Evolutionary conservation across 495 filamentous ascomycete species (phyloP), one percentile per base, ranked within the genome.

Genomic region (Bombardia bombarda): DNA sequence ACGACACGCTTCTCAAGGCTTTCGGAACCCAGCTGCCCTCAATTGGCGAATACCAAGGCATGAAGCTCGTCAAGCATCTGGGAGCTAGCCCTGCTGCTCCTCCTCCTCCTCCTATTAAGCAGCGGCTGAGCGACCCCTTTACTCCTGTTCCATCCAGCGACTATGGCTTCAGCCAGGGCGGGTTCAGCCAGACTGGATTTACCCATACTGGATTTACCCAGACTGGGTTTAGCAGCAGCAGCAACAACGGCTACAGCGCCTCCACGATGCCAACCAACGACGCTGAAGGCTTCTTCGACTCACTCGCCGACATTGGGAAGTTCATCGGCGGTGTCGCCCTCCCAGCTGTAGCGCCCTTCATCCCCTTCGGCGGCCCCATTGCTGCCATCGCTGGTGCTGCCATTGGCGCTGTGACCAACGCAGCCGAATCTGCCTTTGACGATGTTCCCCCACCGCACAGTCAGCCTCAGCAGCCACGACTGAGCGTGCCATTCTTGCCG

Each of bases 281-380:
- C 23, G 19, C 18, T 1, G 45, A 63, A 42, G 42, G 46, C 17
- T 62, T 65, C 46, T 42, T 62, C 18, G 48, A 53, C 38, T 36
- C 58, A 10, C 44, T 61, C 34, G 48, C 51, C 34, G 32, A 25
- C 16, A 44, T 56, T 21, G 21, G 40, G 38, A 32, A 24, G 16
- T 32, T 42, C 45, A 40, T 46, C 3, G 28, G 17, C 38, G 18
- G 14, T 10, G 40, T 32, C 19, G 10, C 26, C 26, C 26, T 63
- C 6, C 46, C 45, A 8, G 33, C 30, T 17, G 49, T 26, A 3
- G 24, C 46, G 7, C 50, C 50, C 6, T 31, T 56, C 13, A 30
- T 62, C 21, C 50, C 49, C 9, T 32, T 58, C n/a, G 64, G 54
- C 21, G 57, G 45, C 7, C 47, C 58, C 14, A 17, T 50, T 6